A percentile compares a stretch with the other conserved stretches of the same genome.
Conservation (phyloP, 192 early-diverging fungal genomes). For the Geosiphon pyriformis region DNA sequence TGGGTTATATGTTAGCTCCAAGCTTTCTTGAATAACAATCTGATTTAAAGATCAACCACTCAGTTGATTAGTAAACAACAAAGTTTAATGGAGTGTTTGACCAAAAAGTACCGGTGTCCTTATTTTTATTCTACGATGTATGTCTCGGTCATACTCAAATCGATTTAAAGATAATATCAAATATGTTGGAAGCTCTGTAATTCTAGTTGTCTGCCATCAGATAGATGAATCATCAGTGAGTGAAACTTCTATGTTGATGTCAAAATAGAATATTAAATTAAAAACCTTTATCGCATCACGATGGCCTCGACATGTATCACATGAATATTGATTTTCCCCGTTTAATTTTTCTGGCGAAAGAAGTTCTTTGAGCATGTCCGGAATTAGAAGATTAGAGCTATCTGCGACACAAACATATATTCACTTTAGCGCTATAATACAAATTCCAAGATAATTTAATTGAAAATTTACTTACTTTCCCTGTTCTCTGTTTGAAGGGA, state of each 20-base stretch:
- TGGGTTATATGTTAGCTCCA: background rate
- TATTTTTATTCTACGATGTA: conserved; percentile 20
- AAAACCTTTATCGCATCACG: conserved; percentile 22
- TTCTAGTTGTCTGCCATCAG: conserved; percentile 4
- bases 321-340: conserved; percentile 24
- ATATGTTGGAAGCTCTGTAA: conserved; percentile 12
- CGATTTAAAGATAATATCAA: conserved; percentile 26
- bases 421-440: background rate
- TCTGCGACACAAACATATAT: background rate
- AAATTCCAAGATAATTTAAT: background rate
- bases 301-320: conserved; percentile 12
- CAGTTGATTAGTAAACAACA: too few species aligned
- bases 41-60: background rate
- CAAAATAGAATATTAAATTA: too few species aligned
- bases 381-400: background rate
- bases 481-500: conserved; percentile 5
- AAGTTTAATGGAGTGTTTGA: too few species aligned
- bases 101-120: conserved; percentile 15
- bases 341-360: conserved; percentile 13
- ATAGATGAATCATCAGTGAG: background rate
- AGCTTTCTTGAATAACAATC: background rate
- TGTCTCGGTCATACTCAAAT: conserved; percentile 22
- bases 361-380: conserved; percentile 1
- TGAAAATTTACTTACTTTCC: conserved; percentile 1
- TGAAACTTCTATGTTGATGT: too few species aligned